Evolutionary conservation across 352 stramenopile species (phyloP), one percentile per base, ranked within the genome.

Genomic region (Globisporangium sylvaticum): DNA sequence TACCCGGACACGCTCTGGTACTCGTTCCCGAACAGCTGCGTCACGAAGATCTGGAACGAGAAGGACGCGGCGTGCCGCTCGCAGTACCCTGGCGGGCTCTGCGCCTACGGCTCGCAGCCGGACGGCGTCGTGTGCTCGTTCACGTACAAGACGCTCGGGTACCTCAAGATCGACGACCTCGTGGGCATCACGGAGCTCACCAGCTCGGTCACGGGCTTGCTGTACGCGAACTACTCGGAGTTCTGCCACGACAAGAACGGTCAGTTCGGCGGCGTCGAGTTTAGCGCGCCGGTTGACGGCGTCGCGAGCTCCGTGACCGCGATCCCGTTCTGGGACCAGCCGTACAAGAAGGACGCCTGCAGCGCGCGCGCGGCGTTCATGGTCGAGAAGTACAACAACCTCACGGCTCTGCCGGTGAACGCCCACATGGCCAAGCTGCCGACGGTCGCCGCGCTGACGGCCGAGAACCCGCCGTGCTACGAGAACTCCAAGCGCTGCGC

Each of bases 111-210:
- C 32, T 68, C 53, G 15, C 63, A 73, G 3, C 83, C 83, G 0
- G 81, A 92, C 54, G 84, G 84, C n/a, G 58, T 72, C n/a, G 79
- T 62, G 44, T 92, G 84, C 70, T 81, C 81, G 6, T 92, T 80
- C 71, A 79, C 75, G 50, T 90, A 87, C 69, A 73, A 77, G 15
- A 75, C 79, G 29, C 74, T 92, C 32, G 84, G 84, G 18, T 90
- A 81, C 60, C 46, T 84, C 58, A 67, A 60, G 31, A 65, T 84
- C 22, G 77, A 84, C 62, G 84, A 90, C 54, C 65, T 92, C 37
- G 84, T 92, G 4, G 84, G 84, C 48, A 92, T 92, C 74, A 92
- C 84, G 10, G 52, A 57, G 55, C 67, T 89, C 53, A 74, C n/a
- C 1, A 76, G 68, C 59, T 68, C 72, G 22, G 20, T 50, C 29